Percentiles rank a stretch among this genome's conserved stretches.
phyloP scores from a whole-genome alignment of 148 eudicot species.

The Camellia japonica region DNA sequence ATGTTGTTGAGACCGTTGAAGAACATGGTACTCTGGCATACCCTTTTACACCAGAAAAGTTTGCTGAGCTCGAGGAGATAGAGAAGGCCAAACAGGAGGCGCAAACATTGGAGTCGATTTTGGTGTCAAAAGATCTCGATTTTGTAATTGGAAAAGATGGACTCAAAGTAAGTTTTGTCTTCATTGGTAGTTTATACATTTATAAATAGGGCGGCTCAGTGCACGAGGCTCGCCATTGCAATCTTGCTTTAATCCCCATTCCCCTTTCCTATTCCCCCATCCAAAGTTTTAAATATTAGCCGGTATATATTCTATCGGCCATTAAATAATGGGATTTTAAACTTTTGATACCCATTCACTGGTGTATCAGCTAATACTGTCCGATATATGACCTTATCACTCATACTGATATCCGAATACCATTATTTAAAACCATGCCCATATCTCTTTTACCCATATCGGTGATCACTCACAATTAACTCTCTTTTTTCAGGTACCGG shows the following conservation, averaged over 20 bases:
- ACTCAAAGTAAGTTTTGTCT: conserved; percentile 39
- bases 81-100: conserved; percentile 44
- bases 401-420: too few relatives aligned
- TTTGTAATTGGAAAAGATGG: conserved; percentile 63
- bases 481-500: conserved; percentile 36
- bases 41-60: conserved; percentile 69
- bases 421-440: too few relatives aligned
- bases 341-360: too few relatives aligned
- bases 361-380: too few relatives aligned
- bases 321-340: too few relatives aligned
- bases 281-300: too few relatives aligned
- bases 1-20: conserved; percentile 55
- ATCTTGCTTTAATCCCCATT: not conserved
- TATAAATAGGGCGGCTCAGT: not conserved
- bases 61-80: conserved; percentile 57
- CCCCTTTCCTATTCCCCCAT: too few relatives aligned
- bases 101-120: conserved; percentile 50
- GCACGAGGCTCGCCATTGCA: not conserved
- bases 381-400: too few relatives aligned
- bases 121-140: conserved; percentile 52
- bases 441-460: not conserved
- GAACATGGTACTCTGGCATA: conserved; percentile 54
- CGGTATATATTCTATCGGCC: too few relatives aligned
- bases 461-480: not conserved
- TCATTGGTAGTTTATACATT: not conserved